phyloP scores from a whole-genome alignment of 2,329 filamentous ascomycete genomes.

The Ramichloridium luteum region DNA sequence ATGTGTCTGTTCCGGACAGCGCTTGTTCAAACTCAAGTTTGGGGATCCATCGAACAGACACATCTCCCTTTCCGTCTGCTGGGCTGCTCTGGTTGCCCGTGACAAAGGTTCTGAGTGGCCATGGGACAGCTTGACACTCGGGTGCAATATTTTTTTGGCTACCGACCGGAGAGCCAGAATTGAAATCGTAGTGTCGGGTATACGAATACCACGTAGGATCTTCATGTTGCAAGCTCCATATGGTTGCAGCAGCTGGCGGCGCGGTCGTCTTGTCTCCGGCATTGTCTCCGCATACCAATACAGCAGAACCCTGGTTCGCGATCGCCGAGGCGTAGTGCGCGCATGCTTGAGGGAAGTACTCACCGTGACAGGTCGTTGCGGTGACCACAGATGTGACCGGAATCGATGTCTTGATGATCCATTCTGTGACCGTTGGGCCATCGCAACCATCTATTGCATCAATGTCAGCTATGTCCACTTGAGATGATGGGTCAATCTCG shows the following conservation, averaged over 20 bases:
- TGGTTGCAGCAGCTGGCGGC: too few species aligned
- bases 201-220: neutral
- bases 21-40: constrained; percentile 2
- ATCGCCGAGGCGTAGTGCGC: constrained; percentile 3
- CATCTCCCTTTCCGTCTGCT: constrained; percentile 5
- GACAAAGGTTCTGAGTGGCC: constrained; percentile 5
- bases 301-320: neutral
- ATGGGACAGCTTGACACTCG: constrained; percentile 4
- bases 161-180: neutral
- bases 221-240: too few species aligned
- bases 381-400: too few species aligned
- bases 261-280: too few species aligned
- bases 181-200: neutral
- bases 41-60: constrained; percentile 5
- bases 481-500: too few species aligned
- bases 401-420: too few species aligned
- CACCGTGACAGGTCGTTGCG: too few species aligned
- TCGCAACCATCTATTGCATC: too few species aligned
- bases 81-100: neutral
- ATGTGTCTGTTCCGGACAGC: neutral
- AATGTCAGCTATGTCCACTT: too few species aligned
- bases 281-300: constrained; percentile 1
- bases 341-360: constrained; percentile 3
- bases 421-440: too few species aligned
- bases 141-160: constrained; percentile 1